phyloP scores from a whole-genome alignment of 495 filamentous ascomycete genomes.

The Tuber umbilicatum region DNA sequence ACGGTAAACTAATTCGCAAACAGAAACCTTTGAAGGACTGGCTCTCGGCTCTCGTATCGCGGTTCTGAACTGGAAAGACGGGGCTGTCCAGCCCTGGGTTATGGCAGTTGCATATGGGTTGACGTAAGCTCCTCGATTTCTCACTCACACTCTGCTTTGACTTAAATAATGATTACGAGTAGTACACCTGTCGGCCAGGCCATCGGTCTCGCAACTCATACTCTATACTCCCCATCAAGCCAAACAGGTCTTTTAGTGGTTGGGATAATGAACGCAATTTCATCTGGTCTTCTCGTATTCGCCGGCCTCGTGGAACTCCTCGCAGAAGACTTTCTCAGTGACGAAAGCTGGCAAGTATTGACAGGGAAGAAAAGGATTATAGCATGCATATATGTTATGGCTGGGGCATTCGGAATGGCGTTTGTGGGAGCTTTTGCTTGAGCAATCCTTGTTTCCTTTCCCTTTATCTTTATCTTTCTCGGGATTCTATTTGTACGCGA shows the following conservation, averaged over 20 bases:
- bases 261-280: slow-evolving; percentile 87
- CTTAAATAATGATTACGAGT: slow-evolving; percentile 24
- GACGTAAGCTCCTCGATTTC: slow-evolving; percentile 47
- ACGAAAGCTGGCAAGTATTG: slow-evolving; percentile 72
- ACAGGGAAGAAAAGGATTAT: slow-evolving; percentile 63
- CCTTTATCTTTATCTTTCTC: slow-evolving; percentile 12
- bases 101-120: slow-evolving; percentile 89
- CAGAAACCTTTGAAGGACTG: slow-evolving; percentile 62
- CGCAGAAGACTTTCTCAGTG: slow-evolving; percentile 87
- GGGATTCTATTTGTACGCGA: background rate
- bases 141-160: background rate
- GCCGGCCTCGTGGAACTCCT: slow-evolving; percentile 86
- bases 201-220: slow-evolving; percentile 73
- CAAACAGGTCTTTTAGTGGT: slow-evolving; percentile 81
- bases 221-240: slow-evolving; percentile 74
- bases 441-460: background rate
- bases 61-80: slow-evolving; percentile 53
- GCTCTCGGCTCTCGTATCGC: slow-evolving; percentile 70
- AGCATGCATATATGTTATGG: slow-evolving; percentile 69
- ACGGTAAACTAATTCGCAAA: background rate
- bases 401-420: slow-evolving; percentile 75
- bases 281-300: slow-evolving; percentile 77
- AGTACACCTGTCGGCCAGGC: slow-evolving; percentile 80
- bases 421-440: slow-evolving; percentile 84
- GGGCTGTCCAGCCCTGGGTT: slow-evolving; percentile 63